phyloP scores from a whole-genome alignment of 441 rosid genomes.

The Iberis amara region DNA sequence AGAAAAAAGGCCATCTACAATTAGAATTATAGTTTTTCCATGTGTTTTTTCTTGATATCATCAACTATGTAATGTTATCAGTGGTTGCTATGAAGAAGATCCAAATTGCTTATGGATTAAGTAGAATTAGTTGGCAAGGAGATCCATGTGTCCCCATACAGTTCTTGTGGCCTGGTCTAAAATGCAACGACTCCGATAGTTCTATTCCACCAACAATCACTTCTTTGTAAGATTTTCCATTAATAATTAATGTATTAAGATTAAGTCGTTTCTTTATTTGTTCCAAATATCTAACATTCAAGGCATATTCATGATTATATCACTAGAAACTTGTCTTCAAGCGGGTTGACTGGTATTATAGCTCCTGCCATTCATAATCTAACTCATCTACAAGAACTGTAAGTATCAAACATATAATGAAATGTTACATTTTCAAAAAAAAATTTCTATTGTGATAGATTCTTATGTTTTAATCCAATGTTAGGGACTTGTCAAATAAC shows the following conservation, averaged over 20 bases:
- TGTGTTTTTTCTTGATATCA: constrained; percentile 3
- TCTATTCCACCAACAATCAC: constrained; percentile 32
- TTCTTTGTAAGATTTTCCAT: constrained; percentile 27
- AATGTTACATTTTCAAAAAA: not conserved
- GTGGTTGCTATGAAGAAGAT: constrained; percentile 28
- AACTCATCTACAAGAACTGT: constrained; percentile 32
- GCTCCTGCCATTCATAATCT: constrained; percentile 31
- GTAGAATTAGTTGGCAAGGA: constrained; percentile 35
- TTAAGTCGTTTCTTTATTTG: not conserved
- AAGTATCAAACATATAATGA: constrained; percentile 13
- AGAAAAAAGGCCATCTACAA: no score
- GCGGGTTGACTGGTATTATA: constrained; percentile 34
- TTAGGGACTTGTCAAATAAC: constrained; percentile 42
- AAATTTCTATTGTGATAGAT: not conserved
- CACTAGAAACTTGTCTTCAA: constrained; percentile 37
- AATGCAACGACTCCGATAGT: constrained; percentile 28
- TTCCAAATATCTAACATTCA: not conserved
- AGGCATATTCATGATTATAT: not conserved
- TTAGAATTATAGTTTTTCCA: not conserved
- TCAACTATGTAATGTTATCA: not conserved
- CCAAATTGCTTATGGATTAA: constrained; percentile 22
- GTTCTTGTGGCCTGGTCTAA: constrained; percentile 37
- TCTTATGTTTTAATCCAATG: not conserved
- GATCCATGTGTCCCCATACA: constrained; percentile 39
- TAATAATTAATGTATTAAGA: not conserved